Conservation (phyloP, 2,329 filamentous ascomycete genomes). For the Ophiocordyceps camponoti-rufipedis region DNA sequence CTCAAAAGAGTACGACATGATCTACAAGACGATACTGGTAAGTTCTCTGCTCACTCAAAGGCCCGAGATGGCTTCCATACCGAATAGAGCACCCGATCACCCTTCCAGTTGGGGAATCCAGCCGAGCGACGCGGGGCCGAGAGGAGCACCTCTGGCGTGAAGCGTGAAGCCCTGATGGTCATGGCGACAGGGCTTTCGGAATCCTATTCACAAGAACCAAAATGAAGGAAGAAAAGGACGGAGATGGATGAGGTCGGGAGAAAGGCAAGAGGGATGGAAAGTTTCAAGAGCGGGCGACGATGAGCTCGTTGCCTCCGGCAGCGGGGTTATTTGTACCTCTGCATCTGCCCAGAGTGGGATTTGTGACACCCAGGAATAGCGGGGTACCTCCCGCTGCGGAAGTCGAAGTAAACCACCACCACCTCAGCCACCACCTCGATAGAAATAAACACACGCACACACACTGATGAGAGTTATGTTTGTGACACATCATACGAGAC, state of each 20-base stretch:
- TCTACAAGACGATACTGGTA: constrained; percentile 14
- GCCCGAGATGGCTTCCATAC: constrained; percentile 15
- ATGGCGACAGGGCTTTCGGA: constrained; percentile 20
- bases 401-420: too few species aligned
- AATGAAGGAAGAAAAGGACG: not conserved
- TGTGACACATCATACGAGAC: too few species aligned
- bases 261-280: not conserved
- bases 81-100: constrained; percentile 46
- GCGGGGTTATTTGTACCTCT: too few species aligned
- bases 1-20: constrained; percentile 65
- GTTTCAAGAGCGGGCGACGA: not conserved
- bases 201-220: too few species aligned
- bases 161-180: constrained; percentile 52
- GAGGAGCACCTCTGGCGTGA: constrained; percentile 62
- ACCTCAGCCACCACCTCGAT: too few species aligned
- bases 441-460: too few species aligned
- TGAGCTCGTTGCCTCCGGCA: too few species aligned
- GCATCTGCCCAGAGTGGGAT: not conserved
- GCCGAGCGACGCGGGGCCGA: constrained; percentile 55
- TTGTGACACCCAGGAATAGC: not conserved
- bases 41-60: not conserved
- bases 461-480: too few species aligned
- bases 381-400: too few species aligned
- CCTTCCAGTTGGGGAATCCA: constrained; percentile 50
- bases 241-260: not conserved